phyloP scores from a whole-genome alignment of 169 alveolate genomes.

The Fabrea salina region DNA sequence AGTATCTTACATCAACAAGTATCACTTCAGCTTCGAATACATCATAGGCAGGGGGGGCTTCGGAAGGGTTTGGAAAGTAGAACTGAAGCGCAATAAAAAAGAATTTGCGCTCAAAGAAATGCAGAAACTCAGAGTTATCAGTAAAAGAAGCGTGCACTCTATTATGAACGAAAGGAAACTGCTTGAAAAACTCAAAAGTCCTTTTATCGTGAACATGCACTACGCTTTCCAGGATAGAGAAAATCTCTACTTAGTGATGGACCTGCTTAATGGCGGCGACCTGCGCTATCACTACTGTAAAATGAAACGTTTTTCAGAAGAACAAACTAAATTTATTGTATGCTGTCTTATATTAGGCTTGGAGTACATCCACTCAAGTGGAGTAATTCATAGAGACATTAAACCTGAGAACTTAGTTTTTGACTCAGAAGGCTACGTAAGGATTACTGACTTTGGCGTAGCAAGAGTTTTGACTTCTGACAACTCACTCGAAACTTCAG shows the following conservation, averaged over 20 bases:
- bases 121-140: constrained; percentile 49
- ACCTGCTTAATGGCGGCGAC: constrained; percentile 67
- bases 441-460: constrained; percentile 61
- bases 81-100: constrained; percentile 56
- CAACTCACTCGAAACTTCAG: constrained; percentile 52
- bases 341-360: constrained; percentile 67
- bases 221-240: constrained; percentile 49
- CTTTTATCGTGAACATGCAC: constrained; percentile 29
- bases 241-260: constrained; percentile 69
- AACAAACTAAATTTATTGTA: constrained; percentile 42
- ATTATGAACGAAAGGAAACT: constrained; percentile 68
- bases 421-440: constrained; percentile 39
- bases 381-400: constrained; percentile 24
- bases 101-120: constrained; percentile 77
- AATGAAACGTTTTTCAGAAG: constrained; percentile 31
- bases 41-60: too few relatives aligned
- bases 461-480: constrained; percentile 53
- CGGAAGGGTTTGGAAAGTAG: constrained; percentile 83
- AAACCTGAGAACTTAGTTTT: constrained; percentile 21
- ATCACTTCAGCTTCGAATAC: too few relatives aligned
- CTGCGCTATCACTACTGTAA: constrained; percentile 49
- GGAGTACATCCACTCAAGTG: constrained; percentile 36
- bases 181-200: constrained; percentile 49
- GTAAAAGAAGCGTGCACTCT: constrained; percentile 61
- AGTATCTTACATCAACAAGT: too few relatives aligned